A percentile compares a stretch with the other conserved stretches of the same genome.
Evolutionary conservation across 148 eudicot species (phyloP).

Genomic region (Chenopodium suecicum): DNA sequence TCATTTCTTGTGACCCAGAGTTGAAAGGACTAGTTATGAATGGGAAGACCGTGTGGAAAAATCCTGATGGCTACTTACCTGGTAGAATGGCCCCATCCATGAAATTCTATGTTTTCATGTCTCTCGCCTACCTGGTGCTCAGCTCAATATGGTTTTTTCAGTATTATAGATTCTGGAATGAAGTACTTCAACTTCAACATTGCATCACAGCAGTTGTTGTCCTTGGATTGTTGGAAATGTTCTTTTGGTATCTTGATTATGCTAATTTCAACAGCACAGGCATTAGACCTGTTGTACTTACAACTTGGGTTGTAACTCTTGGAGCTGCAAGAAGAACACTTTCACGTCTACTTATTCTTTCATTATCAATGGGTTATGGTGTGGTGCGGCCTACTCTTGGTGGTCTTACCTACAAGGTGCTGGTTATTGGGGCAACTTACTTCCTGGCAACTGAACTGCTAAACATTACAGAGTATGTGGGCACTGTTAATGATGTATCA

Average conservation of each 20-base stretch:
- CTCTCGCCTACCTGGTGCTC: slow-evolving; percentile 68
- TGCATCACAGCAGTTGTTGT: slow-evolving; percentile 75
- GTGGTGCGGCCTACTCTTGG: slow-evolving; percentile 99
- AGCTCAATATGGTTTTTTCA: slow-evolving; percentile 75
- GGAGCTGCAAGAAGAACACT: slow-evolving; percentile 84
- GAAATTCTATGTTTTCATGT: slow-evolving; percentile 77
- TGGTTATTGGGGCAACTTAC: slow-evolving; percentile 85
- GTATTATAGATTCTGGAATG: slow-evolving; percentile 76
- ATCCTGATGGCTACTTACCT: slow-evolving; percentile 91
- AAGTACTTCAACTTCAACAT: slow-evolving; percentile 87
- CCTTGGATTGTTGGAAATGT: slow-evolving; percentile 85
- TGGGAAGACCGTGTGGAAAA: slow-evolving; percentile 91
- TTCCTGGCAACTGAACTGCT: slow-evolving; percentile 87
- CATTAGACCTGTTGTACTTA: slow-evolving; percentile 69
- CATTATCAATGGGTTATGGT: slow-evolving; percentile 95
- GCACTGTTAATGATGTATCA: slow-evolving; percentile 82
- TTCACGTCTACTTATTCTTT: slow-evolving; percentile 82
- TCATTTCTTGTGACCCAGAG: slow-evolving; percentile 84
- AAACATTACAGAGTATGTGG: slow-evolving; percentile 84
- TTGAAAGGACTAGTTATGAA: slow-evolving; percentile 68
- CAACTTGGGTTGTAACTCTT: slow-evolving; percentile 85
- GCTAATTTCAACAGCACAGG: slow-evolving; percentile 84
- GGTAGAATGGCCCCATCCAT: slow-evolving; percentile 96
- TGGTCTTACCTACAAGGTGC: slow-evolving; percentile 84
- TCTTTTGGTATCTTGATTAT: slow-evolving; percentile 90